These are phyloP conservation scores for Brassica balearica DNA, from an alignment of 441 rosid genomes.

Conservation along the genomic window DNA sequence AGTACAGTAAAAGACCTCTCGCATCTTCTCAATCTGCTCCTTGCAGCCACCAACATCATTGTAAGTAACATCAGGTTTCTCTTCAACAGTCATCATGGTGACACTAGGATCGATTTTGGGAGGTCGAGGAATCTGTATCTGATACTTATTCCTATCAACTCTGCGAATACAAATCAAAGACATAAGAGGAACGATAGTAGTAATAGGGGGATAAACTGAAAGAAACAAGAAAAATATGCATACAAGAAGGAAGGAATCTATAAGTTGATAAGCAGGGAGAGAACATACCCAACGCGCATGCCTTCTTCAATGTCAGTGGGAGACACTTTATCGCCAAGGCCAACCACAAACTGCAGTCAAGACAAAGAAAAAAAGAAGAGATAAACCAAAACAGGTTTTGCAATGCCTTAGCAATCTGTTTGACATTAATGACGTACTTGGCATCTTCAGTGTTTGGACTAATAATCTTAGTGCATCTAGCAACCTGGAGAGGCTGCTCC, in stretches of 20 bases:
- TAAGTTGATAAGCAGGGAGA: background rate
- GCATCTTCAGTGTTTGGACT: slow-evolving; percentile 99
- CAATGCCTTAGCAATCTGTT: slow-evolving; percentile 88
- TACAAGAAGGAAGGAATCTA: no score
- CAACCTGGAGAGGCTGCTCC: slow-evolving; percentile 97
- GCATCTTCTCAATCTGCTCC: slow-evolving; percentile 97
- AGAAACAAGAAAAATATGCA: background rate
- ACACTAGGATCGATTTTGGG: slow-evolving; percentile 99
- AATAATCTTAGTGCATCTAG: slow-evolving; percentile 95
- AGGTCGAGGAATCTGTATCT: slow-evolving; percentile 96
- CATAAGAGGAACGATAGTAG: no score
- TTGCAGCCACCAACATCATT: slow-evolving; percentile 99
- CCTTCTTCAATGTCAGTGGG: slow-evolving; percentile 99
- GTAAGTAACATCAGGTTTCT: slow-evolving; percentile 98
- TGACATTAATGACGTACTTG: slow-evolving; percentile 92
- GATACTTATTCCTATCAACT: slow-evolving; percentile 94
- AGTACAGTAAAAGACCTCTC: slow-evolving; percentile 54
- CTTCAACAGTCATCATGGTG: slow-evolving; percentile 99
- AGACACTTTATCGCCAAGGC: slow-evolving; percentile 97
- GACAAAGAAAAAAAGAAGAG: background rate
- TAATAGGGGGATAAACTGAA: background rate
- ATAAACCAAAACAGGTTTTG: background rate
- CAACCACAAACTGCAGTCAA: slow-evolving; percentile 85
- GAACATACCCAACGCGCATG: slow-evolving; percentile 95
- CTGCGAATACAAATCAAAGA: slow-evolving; percentile 49